Percentiles rank a stretch among this genome's conserved stretches.
Conservation (phyloP, 768 basidiomycete species). For the Mycena vulgaris region DNA sequence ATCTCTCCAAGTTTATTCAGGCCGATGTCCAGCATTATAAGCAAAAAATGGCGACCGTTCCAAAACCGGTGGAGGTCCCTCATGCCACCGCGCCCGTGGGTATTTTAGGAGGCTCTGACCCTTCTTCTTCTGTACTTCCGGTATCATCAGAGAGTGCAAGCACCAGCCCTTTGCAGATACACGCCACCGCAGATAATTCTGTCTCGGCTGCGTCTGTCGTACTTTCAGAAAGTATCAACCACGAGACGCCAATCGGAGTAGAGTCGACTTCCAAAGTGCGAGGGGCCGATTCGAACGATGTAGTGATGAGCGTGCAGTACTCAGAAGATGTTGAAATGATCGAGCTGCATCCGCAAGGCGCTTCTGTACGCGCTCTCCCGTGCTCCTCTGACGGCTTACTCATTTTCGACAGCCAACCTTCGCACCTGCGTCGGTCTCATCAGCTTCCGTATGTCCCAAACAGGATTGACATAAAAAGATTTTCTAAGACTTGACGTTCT, state of each 20-base stretch:
- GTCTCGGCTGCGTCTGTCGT: not conserved
- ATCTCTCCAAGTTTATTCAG: constrained; percentile 46
- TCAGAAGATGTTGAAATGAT: constrained; percentile 13
- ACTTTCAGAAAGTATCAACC: not conserved
- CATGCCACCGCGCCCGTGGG: not conserved
- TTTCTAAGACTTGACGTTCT: not conserved
- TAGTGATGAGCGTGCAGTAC: not conserved
- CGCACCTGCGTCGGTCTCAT: not conserved
- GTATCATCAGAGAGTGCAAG: not conserved
- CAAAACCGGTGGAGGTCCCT: constrained; percentile 1
- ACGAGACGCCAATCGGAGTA: not conserved
- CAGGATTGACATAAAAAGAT: not conserved
- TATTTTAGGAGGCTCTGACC: not conserved
- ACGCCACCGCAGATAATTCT: not conserved
- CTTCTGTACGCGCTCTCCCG: not conserved
- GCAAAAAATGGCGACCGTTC: not conserved
- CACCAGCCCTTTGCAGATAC: not conserved
- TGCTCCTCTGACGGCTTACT: not conserved
- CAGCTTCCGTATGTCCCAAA: not conserved
- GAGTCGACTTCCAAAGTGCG: not conserved
- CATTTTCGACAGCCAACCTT: not conserved
- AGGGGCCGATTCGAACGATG: not conserved
- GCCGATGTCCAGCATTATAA: constrained; percentile 47
- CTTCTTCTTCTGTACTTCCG: not conserved
- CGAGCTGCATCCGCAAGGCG: not conserved